Evolutionary conservation across 345 rosid genomes (phyloP), one percentile per base, ranked within the genome.

Genomic region (Murraya paniculata): DNA sequence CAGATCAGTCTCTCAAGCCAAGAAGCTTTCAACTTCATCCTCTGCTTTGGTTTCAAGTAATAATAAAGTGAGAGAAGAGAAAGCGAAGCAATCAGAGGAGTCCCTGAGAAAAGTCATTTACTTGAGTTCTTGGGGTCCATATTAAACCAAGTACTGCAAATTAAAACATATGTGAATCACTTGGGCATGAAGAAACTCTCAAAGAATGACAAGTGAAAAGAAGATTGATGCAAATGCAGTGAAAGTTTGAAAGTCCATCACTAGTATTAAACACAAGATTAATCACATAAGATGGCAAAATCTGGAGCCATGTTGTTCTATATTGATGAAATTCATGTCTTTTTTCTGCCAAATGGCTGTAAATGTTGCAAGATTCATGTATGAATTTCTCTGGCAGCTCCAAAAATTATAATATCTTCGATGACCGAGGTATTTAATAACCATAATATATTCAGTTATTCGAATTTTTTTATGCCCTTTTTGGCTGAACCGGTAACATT

Each of bases 111-210:
- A 74, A 61, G 86, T 90, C 79, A 83, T 87, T 88, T 86, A 85
- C 80, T 80, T 88, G 83, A 88, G 92, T 77, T 79, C 88, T 48
- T 87, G 91, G 94, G 87, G 87, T 74, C 89, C 90, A 11, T 81
- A 74, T 64, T 80, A 45, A 82, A 72, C 21, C 39, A 31, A 33
- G 3, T 11, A 33, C 64, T 50, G 16, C 39, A 28, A 53, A 39
- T 48, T 21, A 50, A 27, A 30, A 30, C 9, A n/a, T 9, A 58
- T 6, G n/a, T 24, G 38, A 70, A 48, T 50, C 31, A 5, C 31
- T 38, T 38, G 14, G 55, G 30, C 71, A 11, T 38, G 3, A 67
- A 38, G 1, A 39, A 50, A 38, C 21, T 18, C 22, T 45, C 21
- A 33, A 7, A 64, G 33, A 31, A 64, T 30, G 38, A 9, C 5